Evolutionary conservation across 1,284 basidiomycete species (phyloP), one percentile per base, ranked within the genome.

Genomic region (Sporisorium iseilematis-ciliati): DNA sequence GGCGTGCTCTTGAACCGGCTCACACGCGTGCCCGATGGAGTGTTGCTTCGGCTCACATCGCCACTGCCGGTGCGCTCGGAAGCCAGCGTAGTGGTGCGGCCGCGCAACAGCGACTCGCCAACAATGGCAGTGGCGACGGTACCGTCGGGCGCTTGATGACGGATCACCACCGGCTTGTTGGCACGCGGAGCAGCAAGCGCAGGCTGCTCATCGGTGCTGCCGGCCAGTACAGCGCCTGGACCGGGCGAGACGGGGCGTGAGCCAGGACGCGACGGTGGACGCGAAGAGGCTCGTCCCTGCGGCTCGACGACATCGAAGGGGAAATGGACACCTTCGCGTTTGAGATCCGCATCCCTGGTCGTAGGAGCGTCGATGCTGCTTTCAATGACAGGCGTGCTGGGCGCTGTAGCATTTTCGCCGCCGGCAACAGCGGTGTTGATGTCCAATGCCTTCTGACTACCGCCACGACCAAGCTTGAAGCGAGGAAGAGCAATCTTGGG

Each of bases 81-180:
- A 3, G 60, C 45, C 10, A 71, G 12, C 3, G 63, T 42, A n/a
- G 52, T 41, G 12, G 69, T 56, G 20, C 77, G 72, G 35, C 78
- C 78, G 7, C 78, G 73, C 43, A 80, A 55, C 23, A 78, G 56
- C n/a, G 65, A 58, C 25, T 80, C 78, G 50, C 69, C 75, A 8
- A 78, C 78, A 31, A 80, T 78, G 29, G 69, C 69, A 7, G 77
- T 80, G 53, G 72, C 57, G 20, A 72, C 57, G 48, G 57, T 67
- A 21, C 76, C 76, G 26, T 68, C 72, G 7, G 74, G 66, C 2
- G 59, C 57, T 63, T 78, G 76, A 35, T 72, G 73, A 29, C 78
- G 73, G 55, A 80, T 73, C 49, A 80, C 66, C 11, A 80, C 48
- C 20, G 78, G 77, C 52, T 79, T 80, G 65, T 67, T 71, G 48